Evolutionary conservation across 768 basidiomycete genomes (phyloP).

Genomic region (Suillus occidentalis): DNA sequence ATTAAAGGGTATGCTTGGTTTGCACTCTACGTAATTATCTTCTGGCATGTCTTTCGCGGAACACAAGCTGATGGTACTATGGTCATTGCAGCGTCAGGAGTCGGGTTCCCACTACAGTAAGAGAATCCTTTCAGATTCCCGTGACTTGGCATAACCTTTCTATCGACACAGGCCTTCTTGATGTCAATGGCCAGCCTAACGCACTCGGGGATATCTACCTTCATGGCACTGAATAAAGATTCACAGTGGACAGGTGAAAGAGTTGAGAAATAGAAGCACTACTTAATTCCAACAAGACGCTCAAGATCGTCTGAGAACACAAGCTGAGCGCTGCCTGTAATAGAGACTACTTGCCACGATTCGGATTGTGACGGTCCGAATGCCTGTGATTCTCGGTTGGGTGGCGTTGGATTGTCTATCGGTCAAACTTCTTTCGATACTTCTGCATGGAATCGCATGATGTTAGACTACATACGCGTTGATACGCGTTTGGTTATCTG

Average conservation of each 20-base stretch:
- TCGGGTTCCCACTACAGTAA: slow-evolving; percentile 43
- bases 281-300: not conserved
- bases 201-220: slow-evolving; percentile 46
- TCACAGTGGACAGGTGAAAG: not conserved
- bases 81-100: slow-evolving; percentile 38
- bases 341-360: not conserved
- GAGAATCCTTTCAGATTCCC: slow-evolving; percentile 13
- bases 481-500: not conserved
- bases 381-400: not conserved
- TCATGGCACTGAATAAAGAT: slow-evolving; percentile 22
- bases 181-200: slow-evolving; percentile 45
- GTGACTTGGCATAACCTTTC: not conserved
- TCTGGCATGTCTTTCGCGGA: not conserved
- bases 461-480: not conserved
- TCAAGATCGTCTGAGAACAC: not conserved
- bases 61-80: not conserved
- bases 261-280: not conserved
- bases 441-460: not conserved
- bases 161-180: slow-evolving; percentile 39
- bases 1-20: slow-evolving; percentile 22
- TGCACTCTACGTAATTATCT: slow-evolving; percentile 16
- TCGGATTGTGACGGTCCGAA: slow-evolving; percentile 1
- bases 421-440: not conserved
- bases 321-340: too few relatives aligned
- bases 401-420: not conserved